Base-by-base conservation (phyloP, 2,329 filamentous ascomycete species). In the Hymenoscyphus repandus region DNA sequence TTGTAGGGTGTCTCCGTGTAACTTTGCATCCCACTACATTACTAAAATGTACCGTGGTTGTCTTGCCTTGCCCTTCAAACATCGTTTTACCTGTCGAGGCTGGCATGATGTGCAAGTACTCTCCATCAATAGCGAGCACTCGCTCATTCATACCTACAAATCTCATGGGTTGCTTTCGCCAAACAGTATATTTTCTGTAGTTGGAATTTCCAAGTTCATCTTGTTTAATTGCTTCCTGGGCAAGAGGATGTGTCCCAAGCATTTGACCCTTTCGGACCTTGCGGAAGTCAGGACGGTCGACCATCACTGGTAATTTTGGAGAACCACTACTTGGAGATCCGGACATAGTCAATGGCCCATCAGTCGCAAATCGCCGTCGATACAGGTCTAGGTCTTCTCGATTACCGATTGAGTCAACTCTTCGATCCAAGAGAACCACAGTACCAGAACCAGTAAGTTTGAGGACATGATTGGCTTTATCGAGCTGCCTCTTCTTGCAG, bases 21-120 rank as follows among this genome's bases (percentile, higher is more conserved):
- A 91, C 84, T 67, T 91, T 92, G 65, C 86, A 90, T 2, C 88
- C 88, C 13, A 95, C 80, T 5, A 93, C 86, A 50, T 86, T 87
- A 62, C 82, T 86, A 65, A 92, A 91, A 62, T 91, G 88, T 43
- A 92, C 86, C 37, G 87, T 90, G 2, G 87, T 90, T 32, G 83
- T 86, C 71, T 90, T 90, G 33, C 80, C 80, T 49, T 74, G 76
- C 18, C 75, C 77, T 50, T 85, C 82, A 52, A 81, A 78, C 51
- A 82, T 70, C 10, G 81, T 79, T 64, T 86, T 88, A 34, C 83
- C 83, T 9, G 78, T 78, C 2, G 79, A 79, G 1, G 80, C 76
- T 22, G 88, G 87, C 78, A 90, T 85, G 61, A 95, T 90, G 68
- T 92, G 88, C 55, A 95, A 82, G 66, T 91, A 93, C 66, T 95